phyloP scores from a whole-genome alignment of 2,329 filamentous ascomycete species.

The Xylariaceae sp. region DNA sequence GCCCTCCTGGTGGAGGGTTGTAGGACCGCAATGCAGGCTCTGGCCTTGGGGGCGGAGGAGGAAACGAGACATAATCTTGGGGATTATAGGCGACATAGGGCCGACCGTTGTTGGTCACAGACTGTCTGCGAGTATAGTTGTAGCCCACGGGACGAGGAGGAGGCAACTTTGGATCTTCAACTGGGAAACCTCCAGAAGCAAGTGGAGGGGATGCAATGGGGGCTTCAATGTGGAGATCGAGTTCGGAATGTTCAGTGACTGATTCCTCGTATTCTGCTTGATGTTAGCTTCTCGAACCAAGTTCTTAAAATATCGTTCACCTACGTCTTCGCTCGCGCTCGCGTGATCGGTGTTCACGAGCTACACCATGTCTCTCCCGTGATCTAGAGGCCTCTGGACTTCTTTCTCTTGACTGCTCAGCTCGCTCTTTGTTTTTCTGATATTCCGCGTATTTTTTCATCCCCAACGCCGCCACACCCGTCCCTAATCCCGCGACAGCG shows the following conservation, averaged over 20 bases:
- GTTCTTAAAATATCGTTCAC: constrained; percentile 6
- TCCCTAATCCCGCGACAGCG: constrained; percentile 50
- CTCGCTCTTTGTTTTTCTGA: constrained; percentile 39
- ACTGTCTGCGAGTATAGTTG: constrained; percentile 28
- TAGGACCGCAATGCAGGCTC: constrained; percentile 21
- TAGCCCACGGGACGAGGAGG: constrained; percentile 24
- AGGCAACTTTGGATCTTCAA: constrained; percentile 16
- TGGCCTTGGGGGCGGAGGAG: constrained; percentile 27
- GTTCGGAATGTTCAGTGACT: constrained; percentile 23
- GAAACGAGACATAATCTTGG: constrained; percentile 25
- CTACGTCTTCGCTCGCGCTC: constrained; percentile 35
- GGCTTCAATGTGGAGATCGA: constrained; percentile 22
- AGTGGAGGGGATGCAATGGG: constrained; percentile 28
- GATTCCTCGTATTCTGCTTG: constrained; percentile 31
- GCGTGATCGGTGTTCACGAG: constrained; percentile 32
- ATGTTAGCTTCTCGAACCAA: constrained; percentile 16
- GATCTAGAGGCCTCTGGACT: constrained; percentile 20
- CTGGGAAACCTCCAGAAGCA: constrained; percentile 31
- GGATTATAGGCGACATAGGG: constrained; percentile 30
- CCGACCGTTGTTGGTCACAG: constrained; percentile 29
- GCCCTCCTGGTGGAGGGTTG: constrained; percentile 20
- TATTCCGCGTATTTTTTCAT: constrained; percentile 55
- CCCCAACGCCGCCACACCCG: constrained; percentile 57
- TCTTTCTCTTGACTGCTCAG: constrained; percentile 33
- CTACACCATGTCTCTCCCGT: constrained; percentile 25